Evolutionary conservation across 2,329 filamentous ascomycete species (phyloP).

Genomic region (Aureobasidium namibiae): DNA sequence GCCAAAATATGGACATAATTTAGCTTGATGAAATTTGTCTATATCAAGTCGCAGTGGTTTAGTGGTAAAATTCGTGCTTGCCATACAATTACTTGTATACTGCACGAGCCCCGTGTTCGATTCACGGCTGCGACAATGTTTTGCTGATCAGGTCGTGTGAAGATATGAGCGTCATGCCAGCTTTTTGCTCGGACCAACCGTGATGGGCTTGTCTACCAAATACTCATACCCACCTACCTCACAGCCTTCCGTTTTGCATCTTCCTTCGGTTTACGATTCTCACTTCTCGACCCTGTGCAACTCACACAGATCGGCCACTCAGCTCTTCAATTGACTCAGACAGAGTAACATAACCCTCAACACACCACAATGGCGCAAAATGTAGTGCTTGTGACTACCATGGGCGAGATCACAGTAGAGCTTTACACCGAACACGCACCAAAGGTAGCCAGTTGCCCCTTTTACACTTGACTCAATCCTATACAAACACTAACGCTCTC

Average conservation of each 20-base stretch:
- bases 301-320: not conserved
- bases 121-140: conserved; percentile 12
- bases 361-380: conserved; percentile 58
- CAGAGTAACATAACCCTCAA: not conserved
- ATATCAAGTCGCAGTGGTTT: conserved; percentile 11
- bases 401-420: conserved; percentile 80
- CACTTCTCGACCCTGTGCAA: too few relatives aligned
- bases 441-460: conserved; percentile 41
- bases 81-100: too few relatives aligned
- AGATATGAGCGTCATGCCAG: not conserved
- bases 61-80: conserved; percentile 14
- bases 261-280: not conserved
- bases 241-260: not conserved
- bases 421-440: conserved; percentile 87
- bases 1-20: too few relatives aligned
- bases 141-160: not conserved
- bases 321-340: not conserved
- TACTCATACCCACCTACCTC: not conserved
- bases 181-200: not conserved
- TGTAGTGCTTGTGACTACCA: conserved; percentile 73
- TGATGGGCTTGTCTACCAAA: not conserved
- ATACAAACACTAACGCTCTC: too few relatives aligned
- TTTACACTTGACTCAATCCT: too few relatives aligned
- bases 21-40: too few relatives aligned
- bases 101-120: conserved; percentile 13